A percentile compares a stretch with the other conserved stretches of the same genome.
Evolutionary conservation across 1,139 yeast genomes (phyloP).

Genomic region (Scheffersomyces stambukii): DNA sequence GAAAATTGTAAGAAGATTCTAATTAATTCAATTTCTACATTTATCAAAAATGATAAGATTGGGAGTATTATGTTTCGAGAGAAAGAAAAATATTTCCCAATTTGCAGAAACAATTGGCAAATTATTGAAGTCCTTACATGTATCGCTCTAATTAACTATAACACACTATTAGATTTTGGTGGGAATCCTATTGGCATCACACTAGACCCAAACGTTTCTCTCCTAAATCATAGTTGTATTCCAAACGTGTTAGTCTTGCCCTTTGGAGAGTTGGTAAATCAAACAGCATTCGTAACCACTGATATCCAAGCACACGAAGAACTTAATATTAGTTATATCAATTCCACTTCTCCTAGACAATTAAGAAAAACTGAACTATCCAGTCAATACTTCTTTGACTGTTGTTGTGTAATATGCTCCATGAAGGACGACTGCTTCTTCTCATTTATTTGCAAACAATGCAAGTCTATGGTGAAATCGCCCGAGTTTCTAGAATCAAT

Average conservation of each 20-base stretch:
- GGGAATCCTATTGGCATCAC: slow-evolving; percentile 24
- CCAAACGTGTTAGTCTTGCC: slow-evolving; percentile 25
- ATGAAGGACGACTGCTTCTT: slow-evolving; percentile 16
- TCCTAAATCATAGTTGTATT: slow-evolving; percentile 28
- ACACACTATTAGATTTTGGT: slow-evolving; percentile 4
- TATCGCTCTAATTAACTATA: slow-evolving; percentile 9
- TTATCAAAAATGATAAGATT: slow-evolving; percentile 4
- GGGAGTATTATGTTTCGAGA: slow-evolving; percentile 2
- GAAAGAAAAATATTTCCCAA: slow-evolving; percentile 4
- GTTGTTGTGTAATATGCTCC: slow-evolving; percentile 28
- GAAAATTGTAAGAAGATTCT: too few species aligned
- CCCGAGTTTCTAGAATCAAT: too few species aligned
- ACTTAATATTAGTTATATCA: slow-evolving; percentile 25
- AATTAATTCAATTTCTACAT: too few species aligned
- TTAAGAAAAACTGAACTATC: slow-evolving; percentile 16
- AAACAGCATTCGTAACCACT: too few species aligned
- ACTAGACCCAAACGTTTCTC: slow-evolving; percentile 32
- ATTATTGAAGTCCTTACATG: slow-evolving; percentile 9
- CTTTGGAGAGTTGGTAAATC: slow-evolving; percentile 12
- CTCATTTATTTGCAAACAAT: slow-evolving; percentile 16
- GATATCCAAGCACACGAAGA: slow-evolving; percentile 21
- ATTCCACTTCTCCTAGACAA: slow-evolving; percentile 18
- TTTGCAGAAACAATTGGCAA: slow-evolving; percentile 9
- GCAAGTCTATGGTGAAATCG: too few species aligned
- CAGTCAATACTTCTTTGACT: slow-evolving; percentile 25